Conservation (phyloP, 2,329 filamentous ascomycete species). For the Scleromitrula shiraiana region DNA sequence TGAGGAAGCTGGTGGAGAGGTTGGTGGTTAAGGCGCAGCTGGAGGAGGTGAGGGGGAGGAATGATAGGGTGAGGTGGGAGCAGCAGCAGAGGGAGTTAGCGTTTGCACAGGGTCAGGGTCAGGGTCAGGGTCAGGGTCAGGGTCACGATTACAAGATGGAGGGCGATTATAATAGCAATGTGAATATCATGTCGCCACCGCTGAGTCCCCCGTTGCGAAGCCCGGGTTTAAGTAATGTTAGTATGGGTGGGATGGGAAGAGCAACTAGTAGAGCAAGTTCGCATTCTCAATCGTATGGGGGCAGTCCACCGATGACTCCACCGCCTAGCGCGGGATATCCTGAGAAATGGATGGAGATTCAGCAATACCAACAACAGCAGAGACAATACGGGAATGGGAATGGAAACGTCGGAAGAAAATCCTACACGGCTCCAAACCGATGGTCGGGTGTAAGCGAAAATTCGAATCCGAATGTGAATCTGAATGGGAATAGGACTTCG, state of each 20-base stretch:
- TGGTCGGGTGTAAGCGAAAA: constrained; percentile 2
- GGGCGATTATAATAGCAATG: too few relatives aligned
- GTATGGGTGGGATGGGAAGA: not conserved
- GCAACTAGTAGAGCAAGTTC: not conserved
- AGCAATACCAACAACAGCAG: not conserved
- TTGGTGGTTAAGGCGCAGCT: constrained; percentile 44
- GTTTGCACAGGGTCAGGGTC: too few relatives aligned
- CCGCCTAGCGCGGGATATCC: constrained; percentile 1
- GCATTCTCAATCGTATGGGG: not conserved
- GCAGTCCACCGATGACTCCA: constrained; percentile 1
- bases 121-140: too few relatives aligned
- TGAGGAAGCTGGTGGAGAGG: constrained; percentile 59
- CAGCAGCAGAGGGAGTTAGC: too few relatives aligned
- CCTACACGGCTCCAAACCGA: not conserved
- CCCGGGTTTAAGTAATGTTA: not conserved
- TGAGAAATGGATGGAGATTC: constrained; percentile 4
- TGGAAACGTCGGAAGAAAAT: constrained; percentile 1
- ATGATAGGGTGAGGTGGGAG: not conserved
- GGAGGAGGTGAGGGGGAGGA: constrained; percentile 1
- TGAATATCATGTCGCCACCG: too few relatives aligned
- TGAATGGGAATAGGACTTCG: not conserved
- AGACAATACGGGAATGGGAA: not conserved
- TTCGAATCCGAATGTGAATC: too few relatives aligned
- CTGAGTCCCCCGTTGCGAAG: constrained; percentile 1
- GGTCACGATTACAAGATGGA: too few relatives aligned